Evolutionary conservation across 495 filamentous ascomycete species (phyloP), one percentile per base, ranked within the genome.

Genomic region (Xylaria intraflava): DNA sequence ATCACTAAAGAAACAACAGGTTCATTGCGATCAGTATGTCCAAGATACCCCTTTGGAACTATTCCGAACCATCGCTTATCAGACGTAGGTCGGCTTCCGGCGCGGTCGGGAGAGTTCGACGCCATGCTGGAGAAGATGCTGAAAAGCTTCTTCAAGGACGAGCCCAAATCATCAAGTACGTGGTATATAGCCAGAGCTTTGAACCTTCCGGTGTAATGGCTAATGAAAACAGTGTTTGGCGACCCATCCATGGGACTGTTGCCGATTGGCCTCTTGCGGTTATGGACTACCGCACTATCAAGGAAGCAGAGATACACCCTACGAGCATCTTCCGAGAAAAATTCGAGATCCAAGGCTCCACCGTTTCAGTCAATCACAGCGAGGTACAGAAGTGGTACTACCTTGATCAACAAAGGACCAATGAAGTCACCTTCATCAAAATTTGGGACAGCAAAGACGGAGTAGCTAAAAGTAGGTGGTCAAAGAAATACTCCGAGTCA

Each of bases 181-280:
- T 2, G 20, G n/a, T 1, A 6, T 17, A 27, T 27, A n/a, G 19
- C 3, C 4, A 11, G 19, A 22, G 7, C 11, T 4, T 6, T 41
- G 3, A 6, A 14, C 6, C 30, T 8, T 12, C 16, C 14, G 16
- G 11, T 2, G n/a, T n/a, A n/a, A n/a, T 8, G n/a, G 30, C 7
- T 30, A 2, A 31, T 46, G 30, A 14, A 20, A 17, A 24, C 17
- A 60, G 53, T 35, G 55, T 60, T 16, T 60, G 57, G 57, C 54
- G 54, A 3, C 57, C 57, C 6, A 47, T 58, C 11, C 19, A 38
- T 11, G 54, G 43, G 6, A 40, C 46, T 0, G 57, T 60, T 3
- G 12, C 31, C 19, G 57, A 60, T 27, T 60, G 57, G 57, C 46
- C 57, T 16, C 39, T 60, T 19, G 57, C 57, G 46, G 14, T 26